These are phyloP conservation scores for Pyrus pyrifolia DNA, from an alignment of 306 rosid genomes.

Conservation along the genomic window DNA sequence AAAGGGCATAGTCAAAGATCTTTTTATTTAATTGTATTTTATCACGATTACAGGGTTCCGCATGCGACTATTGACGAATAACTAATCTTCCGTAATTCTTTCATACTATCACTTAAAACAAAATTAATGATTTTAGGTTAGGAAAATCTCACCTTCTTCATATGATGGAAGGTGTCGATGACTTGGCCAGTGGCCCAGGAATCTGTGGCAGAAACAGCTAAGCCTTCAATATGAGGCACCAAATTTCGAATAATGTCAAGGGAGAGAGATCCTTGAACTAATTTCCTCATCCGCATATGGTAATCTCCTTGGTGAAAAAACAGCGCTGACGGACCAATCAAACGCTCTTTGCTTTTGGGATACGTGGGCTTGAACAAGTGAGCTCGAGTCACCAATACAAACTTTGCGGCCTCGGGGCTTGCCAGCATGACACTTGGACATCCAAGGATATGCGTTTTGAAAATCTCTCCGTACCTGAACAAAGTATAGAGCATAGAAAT, in stretches of 20 bases:
- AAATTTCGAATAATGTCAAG: slow-evolving; percentile 41
- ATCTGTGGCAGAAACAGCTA: slow-evolving; percentile 38
- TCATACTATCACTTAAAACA: neutral
- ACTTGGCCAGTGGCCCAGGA: slow-evolving; percentile 41
- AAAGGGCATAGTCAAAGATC: neutral
- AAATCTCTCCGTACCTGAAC: slow-evolving; percentile 77
- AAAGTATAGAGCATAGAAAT: neutral
- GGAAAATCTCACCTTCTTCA: slow-evolving; percentile 51
- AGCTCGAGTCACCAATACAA: slow-evolving; percentile 71
- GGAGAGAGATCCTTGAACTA: slow-evolving; percentile 52
- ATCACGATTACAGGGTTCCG: too few relatives aligned
- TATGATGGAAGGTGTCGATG: slow-evolving; percentile 59
- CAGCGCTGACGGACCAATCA: slow-evolving; percentile 77
- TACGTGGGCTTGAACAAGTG: slow-evolving; percentile 83
- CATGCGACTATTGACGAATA: too few relatives aligned
- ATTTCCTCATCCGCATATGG: slow-evolving; percentile 64
- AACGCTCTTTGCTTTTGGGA: slow-evolving; percentile 77
- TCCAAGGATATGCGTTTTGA: slow-evolving; percentile 79
- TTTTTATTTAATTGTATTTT: neutral
- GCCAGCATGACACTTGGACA: slow-evolving; percentile 83
- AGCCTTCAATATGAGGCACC: slow-evolving; percentile 50
- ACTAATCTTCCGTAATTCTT: too few relatives aligned
- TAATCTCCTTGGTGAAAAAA: slow-evolving; percentile 73
- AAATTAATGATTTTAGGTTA: neutral
- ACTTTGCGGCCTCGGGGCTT: slow-evolving; percentile 78